These are phyloP conservation scores for Penicillium robsamsonii DNA, from an alignment of 495 filamentous ascomycete genomes.

Conservation along the genomic window DNA sequence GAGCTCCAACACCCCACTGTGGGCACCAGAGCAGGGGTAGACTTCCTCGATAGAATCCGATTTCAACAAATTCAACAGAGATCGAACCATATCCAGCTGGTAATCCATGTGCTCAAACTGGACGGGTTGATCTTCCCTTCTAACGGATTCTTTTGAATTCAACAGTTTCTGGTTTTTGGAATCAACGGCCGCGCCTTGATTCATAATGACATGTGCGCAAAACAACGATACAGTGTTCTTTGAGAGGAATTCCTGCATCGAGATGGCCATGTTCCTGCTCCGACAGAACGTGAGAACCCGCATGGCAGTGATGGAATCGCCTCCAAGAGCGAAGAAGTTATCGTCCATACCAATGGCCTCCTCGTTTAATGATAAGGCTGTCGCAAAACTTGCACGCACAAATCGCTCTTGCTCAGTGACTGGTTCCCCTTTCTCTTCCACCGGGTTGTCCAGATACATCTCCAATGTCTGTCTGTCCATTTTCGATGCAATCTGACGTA, in stretches of 20 bases:
- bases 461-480: not conserved
- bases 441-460: not conserved
- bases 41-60: not conserved
- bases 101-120: not conserved
- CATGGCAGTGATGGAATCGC: conserved; percentile 25
- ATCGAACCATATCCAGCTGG: not conserved
- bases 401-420: conserved; percentile 1
- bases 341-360: conserved; percentile 12
- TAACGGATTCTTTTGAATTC: not conserved
- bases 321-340: conserved; percentile 28
- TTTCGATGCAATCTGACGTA: not conserved
- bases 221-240: not conserved
- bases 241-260: not conserved
- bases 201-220: not conserved
- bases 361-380: not conserved
- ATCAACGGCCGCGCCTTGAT: not conserved
- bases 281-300: conserved; percentile 1
- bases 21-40: not conserved
- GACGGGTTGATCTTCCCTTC: not conserved
- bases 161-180: not conserved
- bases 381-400: conserved; percentile 9
- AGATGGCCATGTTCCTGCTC: not conserved
- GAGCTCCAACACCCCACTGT: conserved; percentile 1
- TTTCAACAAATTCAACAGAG: not conserved
- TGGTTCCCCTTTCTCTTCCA: not conserved